Conservation (phyloP, 2,329 filamentous ascomycete species). For the Cladosporium sp. region DNA sequence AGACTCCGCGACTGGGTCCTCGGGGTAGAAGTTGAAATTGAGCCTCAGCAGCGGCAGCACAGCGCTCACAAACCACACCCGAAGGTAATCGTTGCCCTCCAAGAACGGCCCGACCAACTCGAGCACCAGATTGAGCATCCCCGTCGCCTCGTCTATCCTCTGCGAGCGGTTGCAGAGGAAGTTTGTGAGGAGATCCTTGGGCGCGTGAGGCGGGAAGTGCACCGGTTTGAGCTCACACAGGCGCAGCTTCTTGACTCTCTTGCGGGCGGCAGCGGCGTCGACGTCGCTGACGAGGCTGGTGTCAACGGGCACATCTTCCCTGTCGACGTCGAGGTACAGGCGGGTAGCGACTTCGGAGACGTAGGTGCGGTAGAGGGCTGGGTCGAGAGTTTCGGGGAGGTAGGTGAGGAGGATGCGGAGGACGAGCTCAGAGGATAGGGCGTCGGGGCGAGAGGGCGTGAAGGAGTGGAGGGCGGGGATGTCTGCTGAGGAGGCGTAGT, state of each 20-base stretch:
- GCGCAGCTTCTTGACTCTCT: conserved; percentile 62
- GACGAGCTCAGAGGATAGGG: conserved; percentile 64
- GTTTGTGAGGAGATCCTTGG: conserved; percentile 57
- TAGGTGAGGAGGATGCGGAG: conserved; percentile 75
- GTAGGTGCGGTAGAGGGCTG: conserved; percentile 63
- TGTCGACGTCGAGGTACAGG: conserved; percentile 44
- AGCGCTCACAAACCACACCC: conserved; percentile 68
- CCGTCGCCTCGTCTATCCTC: conserved; percentile 69
- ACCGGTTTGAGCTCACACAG: conserved; percentile 59
- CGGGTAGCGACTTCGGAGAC: conserved; percentile 58
- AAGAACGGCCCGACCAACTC: conserved; percentile 70
- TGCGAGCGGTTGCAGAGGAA: conserved; percentile 70
- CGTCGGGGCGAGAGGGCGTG: conserved; percentile 55
- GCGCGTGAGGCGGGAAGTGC: conserved; percentile 49
- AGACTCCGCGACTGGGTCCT: conserved; percentile 56
- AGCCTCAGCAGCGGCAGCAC: conserved; percentile 68
- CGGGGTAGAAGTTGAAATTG: conserved; percentile 68
- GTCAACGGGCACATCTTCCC: conserved; percentile 53
- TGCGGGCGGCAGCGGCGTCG: conserved; percentile 64
- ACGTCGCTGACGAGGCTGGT: conserved; percentile 57
- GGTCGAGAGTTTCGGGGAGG: conserved; percentile 69
- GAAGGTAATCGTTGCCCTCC: conserved; percentile 59
- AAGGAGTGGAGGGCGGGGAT: conserved; percentile 63
- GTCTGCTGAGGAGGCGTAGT: conserved; percentile 67
- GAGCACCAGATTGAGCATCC: conserved; percentile 68